Percentiles rank a stretch among this genome's conserved stretches.
Evolutionary conservation across 2,329 filamentous ascomycete species (phyloP).

Genomic region (Dryadomyces quercivorus): DNA sequence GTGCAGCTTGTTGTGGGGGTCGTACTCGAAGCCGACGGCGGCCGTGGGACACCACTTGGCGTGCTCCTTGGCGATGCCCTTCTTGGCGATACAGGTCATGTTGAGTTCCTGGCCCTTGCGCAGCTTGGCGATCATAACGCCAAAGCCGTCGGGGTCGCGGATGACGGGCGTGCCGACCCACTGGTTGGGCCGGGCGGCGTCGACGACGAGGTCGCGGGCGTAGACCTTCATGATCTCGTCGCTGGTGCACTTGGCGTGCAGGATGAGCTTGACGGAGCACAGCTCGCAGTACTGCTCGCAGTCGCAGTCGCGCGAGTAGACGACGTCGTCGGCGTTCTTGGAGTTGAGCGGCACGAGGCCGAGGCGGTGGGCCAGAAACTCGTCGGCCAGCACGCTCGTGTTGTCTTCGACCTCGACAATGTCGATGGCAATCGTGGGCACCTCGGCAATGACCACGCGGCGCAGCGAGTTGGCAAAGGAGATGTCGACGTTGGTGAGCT

Average conservation of each 20-base stretch:
- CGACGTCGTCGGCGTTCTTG: constrained; percentile 68
- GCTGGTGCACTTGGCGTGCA: constrained; percentile 75
- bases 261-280: constrained; percentile 73
- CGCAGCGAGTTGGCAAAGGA: constrained; percentile 88
- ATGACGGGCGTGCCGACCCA: constrained; percentile 72
- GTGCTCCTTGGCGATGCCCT: constrained; percentile 97
- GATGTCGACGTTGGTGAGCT: constrained; percentile 78
- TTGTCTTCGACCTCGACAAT: constrained; percentile 87
- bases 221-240: constrained; percentile 92
- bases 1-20: constrained; percentile 89
- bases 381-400: constrained; percentile 90
- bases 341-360: constrained; percentile 82
- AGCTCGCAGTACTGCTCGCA: constrained; percentile 92
- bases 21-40: constrained; percentile 94
- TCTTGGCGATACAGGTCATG: constrained; percentile 88
- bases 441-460: constrained; percentile 82
- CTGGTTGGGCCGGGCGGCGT: constrained; percentile 57
- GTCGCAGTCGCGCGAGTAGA: constrained; percentile 88
- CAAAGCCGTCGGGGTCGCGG: constrained; percentile 67
- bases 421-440: constrained; percentile 90
- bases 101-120: constrained; percentile 81
- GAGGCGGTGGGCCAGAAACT: constrained; percentile 87
- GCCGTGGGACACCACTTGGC: constrained; percentile 93
- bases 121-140: constrained; percentile 81
- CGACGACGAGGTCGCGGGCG: constrained; percentile 73